A percentile compares a stretch with the other conserved stretches of the same genome.
phyloP scores from a whole-genome alignment of 2,329 filamentous ascomycete species.

The Capronia coronata region DNA sequence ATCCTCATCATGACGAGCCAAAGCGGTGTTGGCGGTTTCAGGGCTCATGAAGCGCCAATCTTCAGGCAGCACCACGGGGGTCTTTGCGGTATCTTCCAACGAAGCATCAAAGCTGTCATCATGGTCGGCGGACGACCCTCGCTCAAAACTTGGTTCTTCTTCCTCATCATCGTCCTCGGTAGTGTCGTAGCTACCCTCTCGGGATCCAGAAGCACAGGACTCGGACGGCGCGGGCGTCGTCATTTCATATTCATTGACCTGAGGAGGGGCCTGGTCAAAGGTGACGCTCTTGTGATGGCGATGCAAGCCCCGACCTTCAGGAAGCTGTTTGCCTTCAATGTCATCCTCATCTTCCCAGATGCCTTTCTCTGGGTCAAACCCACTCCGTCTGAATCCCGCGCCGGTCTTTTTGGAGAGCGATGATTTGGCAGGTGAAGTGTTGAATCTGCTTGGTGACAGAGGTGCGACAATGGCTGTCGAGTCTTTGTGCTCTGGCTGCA shows the following conservation, averaged over 20 bases:
- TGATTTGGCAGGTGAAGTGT: constrained; percentile 78
- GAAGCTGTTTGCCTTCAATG: constrained; percentile 53
- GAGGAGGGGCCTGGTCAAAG: constrained; percentile 86
- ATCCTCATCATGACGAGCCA: constrained; percentile 54
- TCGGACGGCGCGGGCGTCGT: constrained; percentile 85
- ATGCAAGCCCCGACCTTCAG: constrained; percentile 62
- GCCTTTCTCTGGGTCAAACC: constrained; percentile 61
- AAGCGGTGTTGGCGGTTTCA: constrained; percentile 51
- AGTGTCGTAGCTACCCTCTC: constrained; percentile 88
- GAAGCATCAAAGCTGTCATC: constrained; percentile 95
- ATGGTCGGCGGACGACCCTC: constrained; percentile 54
- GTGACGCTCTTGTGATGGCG: constrained; percentile 95
- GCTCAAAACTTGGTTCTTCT: constrained; percentile 57
- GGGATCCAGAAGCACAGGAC: constrained; percentile 78
- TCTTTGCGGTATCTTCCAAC: constrained; percentile 92
- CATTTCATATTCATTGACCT: constrained; percentile 98
- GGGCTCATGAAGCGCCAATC: constrained; percentile 81
- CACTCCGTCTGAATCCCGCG: constrained; percentile 35
- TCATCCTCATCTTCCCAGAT: constrained; percentile 63
- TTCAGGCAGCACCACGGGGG: constrained; percentile 92
- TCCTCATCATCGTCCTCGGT: constrained; percentile 61
- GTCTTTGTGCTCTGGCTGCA: constrained; percentile 28
- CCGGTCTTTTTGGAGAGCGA: constrained; percentile 66
- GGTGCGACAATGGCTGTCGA: constrained; percentile 31
- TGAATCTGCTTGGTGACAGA: constrained; percentile 59